phyloP scores from a whole-genome alignment of 1,139 yeast genomes.

The Lodderomyces jiufengensis region DNA sequence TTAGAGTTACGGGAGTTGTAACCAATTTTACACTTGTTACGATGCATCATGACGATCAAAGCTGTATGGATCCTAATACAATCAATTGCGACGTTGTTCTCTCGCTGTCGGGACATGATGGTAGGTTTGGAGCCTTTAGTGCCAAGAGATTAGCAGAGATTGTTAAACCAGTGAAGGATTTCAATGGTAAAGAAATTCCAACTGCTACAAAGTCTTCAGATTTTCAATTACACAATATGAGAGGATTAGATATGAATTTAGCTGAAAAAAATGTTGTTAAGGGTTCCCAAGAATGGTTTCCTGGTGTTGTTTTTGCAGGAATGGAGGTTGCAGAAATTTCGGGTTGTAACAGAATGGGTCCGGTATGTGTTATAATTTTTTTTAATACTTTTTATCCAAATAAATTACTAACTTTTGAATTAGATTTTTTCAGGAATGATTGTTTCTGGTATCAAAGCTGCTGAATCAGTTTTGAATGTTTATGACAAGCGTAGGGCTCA shows the following conservation, averaged over 20 bases:
- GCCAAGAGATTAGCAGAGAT: conserved; percentile 47
- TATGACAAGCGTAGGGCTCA: conserved; percentile 47
- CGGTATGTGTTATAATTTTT: conserved; percentile 19
- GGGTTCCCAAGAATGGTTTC: conserved; percentile 64
- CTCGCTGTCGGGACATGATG: conserved; percentile 79
- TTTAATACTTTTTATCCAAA: no score
- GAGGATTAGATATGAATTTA: conserved; percentile 74
- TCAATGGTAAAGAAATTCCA: no score
- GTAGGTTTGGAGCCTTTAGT: conserved; percentile 72
- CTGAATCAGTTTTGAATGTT: conserved; percentile 55
- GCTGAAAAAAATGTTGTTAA: conserved; percentile 79
- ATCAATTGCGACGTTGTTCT: conserved; percentile 69
- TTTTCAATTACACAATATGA: conserved; percentile 47
- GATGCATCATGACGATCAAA: conserved; percentile 72
- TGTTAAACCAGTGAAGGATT: conserved; percentile 25
- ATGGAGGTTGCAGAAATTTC: conserved; percentile 80
- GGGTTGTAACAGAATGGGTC: conserved; percentile 81
- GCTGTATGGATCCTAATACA: conserved; percentile 84
- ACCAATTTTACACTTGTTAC: conserved; percentile 82
- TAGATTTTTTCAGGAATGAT: conserved; percentile 77
- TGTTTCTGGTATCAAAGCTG: conserved; percentile 73
- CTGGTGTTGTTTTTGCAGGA: conserved; percentile 73
- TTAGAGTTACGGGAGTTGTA: conserved; percentile 74
- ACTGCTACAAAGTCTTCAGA: no score
- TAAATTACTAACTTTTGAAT: no score